Evolutionary conservation across 371 early-diverging fungal genomes (phyloP).

Genomic region (Batkoa obscura): DNA sequence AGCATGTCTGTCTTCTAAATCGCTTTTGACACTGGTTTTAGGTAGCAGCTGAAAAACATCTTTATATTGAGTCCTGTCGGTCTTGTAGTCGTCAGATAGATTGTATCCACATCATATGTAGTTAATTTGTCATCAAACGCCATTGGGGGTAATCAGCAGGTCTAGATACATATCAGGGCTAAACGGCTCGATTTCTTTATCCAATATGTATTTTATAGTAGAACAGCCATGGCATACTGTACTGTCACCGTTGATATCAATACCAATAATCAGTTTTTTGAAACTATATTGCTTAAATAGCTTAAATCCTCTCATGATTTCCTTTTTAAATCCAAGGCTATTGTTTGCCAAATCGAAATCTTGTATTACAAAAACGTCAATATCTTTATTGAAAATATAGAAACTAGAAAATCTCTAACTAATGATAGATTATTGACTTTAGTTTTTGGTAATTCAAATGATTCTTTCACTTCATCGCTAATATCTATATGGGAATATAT

Average conservation of each 20-base stretch:
- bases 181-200: neutral
- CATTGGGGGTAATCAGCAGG: neutral
- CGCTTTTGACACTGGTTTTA: neutral
- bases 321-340: neutral
- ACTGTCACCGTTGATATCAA: slow-evolving; percentile 14
- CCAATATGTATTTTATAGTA: slow-evolving; percentile 14
- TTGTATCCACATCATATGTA: neutral
- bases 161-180: neutral
- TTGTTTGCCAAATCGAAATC: neutral
- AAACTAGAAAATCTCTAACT: neutral
- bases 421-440: neutral
- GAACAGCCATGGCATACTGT: slow-evolving; percentile 17
- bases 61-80: neutral
- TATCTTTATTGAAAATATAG: neutral
- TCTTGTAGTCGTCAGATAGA: neutral
- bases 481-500: neutral
- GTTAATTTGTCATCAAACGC: neutral
- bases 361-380: neutral
- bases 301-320: slow-evolving; percentile 11
- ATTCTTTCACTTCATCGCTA: neutral
- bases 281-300: slow-evolving; percentile 9
- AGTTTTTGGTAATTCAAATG: neutral
- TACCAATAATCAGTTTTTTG: slow-evolving; percentile 11
- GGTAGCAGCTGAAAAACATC: neutral
- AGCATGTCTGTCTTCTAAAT: neutral